Base-by-base conservation (phyloP, 306 rosid species). In the Clitoria ternatea region DNA sequence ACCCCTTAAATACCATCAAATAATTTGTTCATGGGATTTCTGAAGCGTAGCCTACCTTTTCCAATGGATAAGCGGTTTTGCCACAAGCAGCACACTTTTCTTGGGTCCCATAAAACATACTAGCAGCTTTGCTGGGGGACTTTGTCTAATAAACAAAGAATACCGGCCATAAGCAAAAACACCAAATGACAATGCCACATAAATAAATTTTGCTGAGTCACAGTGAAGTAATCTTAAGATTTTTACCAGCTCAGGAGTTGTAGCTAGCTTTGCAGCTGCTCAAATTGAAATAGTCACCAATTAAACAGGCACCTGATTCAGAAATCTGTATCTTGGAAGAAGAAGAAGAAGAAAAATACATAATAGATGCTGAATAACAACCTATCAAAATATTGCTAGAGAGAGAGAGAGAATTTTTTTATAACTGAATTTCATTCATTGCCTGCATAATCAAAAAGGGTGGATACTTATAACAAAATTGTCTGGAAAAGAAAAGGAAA, bases 51-150 rank as follows among this genome's bases (percentile, higher is more conserved):
- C 40, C 23, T 83, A 90, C 95, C 95, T 88, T 90, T 81, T 90
- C 97, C 72, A 88, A 71, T 35, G 97, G 97, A 78, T 88, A 90
- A 29, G 89, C 97, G 19, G 90, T 90, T 83, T 90, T 90, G 19
- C 85, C 88, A 39, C 97, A 88, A 35, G 97, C 83, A 20, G 92
- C 85, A 48, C 95, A 90, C 77, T 88, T 90, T 55, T 90, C 97
- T 82, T 84, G 95, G 13, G 95, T 90, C 64, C 97, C 97, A 63
- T 95, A 90, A 77, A 90, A 90, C 97, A 90, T 84, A 70, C 92
- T 45, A 1, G 97, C 97, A 77, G 95, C 92, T 86, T 88, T 90
- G 80, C 97, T 90, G 14, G 95, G 95, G 29, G 90, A 86, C 52
- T 89, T 88, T 72, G 95, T 88, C 97, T 90, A 81, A 84, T 37